Conservation (phyloP, 345 rosid genomes). For the Euphorbia peplus region DNA sequence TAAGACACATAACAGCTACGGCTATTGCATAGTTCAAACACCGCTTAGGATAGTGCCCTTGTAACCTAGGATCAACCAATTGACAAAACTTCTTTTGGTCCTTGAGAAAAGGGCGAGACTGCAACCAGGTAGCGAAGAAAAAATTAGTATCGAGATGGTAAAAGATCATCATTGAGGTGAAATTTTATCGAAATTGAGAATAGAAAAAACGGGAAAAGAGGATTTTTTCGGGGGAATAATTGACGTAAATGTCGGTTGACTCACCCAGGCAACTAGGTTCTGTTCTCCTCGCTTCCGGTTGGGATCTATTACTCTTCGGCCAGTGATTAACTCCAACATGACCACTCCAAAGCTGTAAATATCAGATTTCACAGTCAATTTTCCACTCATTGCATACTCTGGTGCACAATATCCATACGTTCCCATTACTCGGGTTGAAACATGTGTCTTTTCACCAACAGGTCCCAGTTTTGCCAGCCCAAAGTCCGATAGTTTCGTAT, state of each 20-base stretch:
- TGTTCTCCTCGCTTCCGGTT: constrained; percentile 64
- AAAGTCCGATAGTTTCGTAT: constrained; percentile 85
- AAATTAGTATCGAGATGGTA: neutral
- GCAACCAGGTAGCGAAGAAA: constrained; percentile 18
- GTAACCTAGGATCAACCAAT: constrained; percentile 71
- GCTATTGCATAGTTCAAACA: constrained; percentile 91
- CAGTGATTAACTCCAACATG: constrained; percentile 84
- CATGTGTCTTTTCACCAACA: constrained; percentile 95
- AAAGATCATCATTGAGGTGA: too few relatives aligned
- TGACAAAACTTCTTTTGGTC: constrained; percentile 67
- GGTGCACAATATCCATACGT: constrained; percentile 99
- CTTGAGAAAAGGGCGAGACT: constrained; percentile 68
- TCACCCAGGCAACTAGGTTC: constrained; percentile 85
- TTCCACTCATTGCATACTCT: constrained; percentile 97
- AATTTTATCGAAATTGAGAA: too few relatives aligned
- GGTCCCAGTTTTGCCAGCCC: constrained; percentile 97
- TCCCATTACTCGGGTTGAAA: constrained; percentile 97
- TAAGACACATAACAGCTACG: constrained; percentile 83
- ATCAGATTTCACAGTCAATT: constrained; percentile 87
- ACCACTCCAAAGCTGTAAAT: constrained; percentile 98
- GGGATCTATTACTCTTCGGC: constrained; percentile 78
- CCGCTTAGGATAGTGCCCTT: constrained; percentile 64
- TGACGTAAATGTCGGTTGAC: constrained; percentile 20
- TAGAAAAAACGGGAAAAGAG: too few relatives aligned
- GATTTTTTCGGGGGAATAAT: too few relatives aligned